Evolutionary conservation across 2,329 filamentous ascomycete species (phyloP), one percentile per base, ranked within the genome.

Genomic region (Colletotrichum sidae): DNA sequence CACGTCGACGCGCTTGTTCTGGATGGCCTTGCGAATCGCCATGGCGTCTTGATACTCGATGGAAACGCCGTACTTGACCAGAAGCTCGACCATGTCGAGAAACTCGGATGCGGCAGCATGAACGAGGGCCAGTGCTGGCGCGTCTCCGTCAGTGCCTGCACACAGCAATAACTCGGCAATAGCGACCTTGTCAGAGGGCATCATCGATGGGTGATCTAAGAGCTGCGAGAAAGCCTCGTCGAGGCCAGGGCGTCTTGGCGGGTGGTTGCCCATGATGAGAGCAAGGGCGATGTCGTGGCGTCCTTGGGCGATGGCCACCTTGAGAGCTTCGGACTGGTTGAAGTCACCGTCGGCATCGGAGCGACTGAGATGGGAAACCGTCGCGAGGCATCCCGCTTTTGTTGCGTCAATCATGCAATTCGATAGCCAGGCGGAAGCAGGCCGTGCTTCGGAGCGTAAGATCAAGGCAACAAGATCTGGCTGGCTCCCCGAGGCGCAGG

Each of bases 111-210:
- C 76, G 55, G 81, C 83, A 0, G 86, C 83, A 38, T 82, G 76
- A 7, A 83, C 74, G 1, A 89, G 75, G 0, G 83, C 84, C 37
- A 77, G 74, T 0, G 84, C 80, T 1, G 86, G 74, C 1, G 79
- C 75, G 12, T 85, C 81, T 2, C 87, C 87, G 11, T 79, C 76
- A 1, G 86, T 86, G 0, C 87, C 87, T 1, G 84, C 86, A 57
- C 86, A 88, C 2, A 90, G 77, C 2, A 90, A 71, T 3, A 87
- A 75, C 70, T 90, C 86, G 0, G 84, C 78, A 67, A 89, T 76
- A 2, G 80, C 79, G 46, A 85, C 74, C 69, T 85, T 87, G 38
- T 83, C 80, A 37, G 81, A 79, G 0, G 83, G 81, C 6, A 78
- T 79, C 15, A 86, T 77, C 2, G 80, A 79, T 2, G 80, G 71